Base-by-base conservation (phyloP, 495 filamentous ascomycete genomes). In the Geopyxis carbonaria region DNA sequence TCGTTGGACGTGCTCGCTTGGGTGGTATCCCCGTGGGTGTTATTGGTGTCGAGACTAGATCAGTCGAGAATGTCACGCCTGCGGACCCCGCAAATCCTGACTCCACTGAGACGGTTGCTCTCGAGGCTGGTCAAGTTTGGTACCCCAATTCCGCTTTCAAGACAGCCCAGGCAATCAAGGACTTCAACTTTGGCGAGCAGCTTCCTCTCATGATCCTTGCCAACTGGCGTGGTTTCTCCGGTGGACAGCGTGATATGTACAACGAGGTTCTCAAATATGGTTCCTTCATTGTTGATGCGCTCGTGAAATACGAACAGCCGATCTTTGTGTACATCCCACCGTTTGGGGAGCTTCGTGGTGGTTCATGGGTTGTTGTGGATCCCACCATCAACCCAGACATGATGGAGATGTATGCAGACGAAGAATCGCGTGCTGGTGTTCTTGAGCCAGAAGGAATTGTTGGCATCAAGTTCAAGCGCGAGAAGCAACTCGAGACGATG, bases 341-440 rank as follows among this genome's bases (percentile, higher is more conserved):
- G 4, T 80, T 76, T 59, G 89, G 89, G 45, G 89, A 97, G 60
- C 77, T 97, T 37, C 86, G 89, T 70, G 89, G 89, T 72, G 89
- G 89, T 45, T 97, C 89, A 40, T 97, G 89, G 89, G 89, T 97
- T 56, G 89, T 97, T 37, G 78, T 97, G 45, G 89, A 97, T 59
- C 89, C 89, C 18, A 94, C 89, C 35, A 97, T 97, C 65, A 95
- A 95, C 68, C 72, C 80, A 10, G 73, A 82, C 44, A 76, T 75
- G 56, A 97, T 97, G 89, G 89, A 97, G 63, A 97, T 97, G 89
- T 97, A 97, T 58, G 89, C 89, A 38, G 89, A 97, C 55, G 83
- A 85, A 44, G 89, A 97, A 31, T 62, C 89, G 38, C 91, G 89
- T 47, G 89, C 84, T 57, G 89, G 89, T 76, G 85, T 97, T 38